A percentile compares a stretch with the other conserved stretches of the same genome.
Evolutionary conservation across 2,329 filamentous ascomycete species (phyloP).

Genomic region (Diaporthe sp.): DNA sequence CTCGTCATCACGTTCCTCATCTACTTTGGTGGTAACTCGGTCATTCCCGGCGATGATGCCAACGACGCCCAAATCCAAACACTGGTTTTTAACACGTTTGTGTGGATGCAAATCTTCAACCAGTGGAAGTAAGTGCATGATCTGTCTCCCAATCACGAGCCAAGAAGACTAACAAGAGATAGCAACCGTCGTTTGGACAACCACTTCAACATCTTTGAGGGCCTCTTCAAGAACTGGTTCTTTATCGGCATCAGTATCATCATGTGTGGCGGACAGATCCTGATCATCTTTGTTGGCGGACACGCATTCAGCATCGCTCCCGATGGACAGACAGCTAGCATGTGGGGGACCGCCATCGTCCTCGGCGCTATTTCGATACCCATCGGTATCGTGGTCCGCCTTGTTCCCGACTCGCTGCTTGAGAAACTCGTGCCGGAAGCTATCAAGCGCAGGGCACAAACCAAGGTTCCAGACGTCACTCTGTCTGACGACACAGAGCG

Average conservation of each 20-base stretch:
- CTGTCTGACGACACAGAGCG: slow-evolving; percentile 73
- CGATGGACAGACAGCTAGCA: slow-evolving; percentile 71
- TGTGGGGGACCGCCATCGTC: slow-evolving; percentile 90
- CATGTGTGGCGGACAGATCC: slow-evolving; percentile 89
- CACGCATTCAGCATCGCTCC: slow-evolving; percentile 78
- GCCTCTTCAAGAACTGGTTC: slow-evolving; percentile 85
- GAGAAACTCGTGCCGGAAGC: slow-evolving; percentile 63
- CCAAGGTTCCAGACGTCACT: slow-evolving; percentile 63
- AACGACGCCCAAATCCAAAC: slow-evolving; percentile 70
- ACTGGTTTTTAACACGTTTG: slow-evolving; percentile 96
- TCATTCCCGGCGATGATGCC: slow-evolving; percentile 52
- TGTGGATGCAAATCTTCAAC: slow-evolving; percentile 99
- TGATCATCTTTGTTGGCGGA: slow-evolving; percentile 91
- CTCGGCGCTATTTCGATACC: slow-evolving; percentile 88
- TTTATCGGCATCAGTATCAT: slow-evolving; percentile 87
- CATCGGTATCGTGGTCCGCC: slow-evolving; percentile 81
- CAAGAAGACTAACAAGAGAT: slow-evolving; percentile 27
- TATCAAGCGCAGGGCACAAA: slow-evolving; percentile 58
- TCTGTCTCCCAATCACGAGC: not conserved
- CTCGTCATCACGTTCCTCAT: slow-evolving; percentile 82
- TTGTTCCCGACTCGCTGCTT: slow-evolving; percentile 80
- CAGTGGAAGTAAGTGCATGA: slow-evolving; percentile 83
- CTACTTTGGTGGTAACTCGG: slow-evolving; percentile 64
- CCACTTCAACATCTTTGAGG: slow-evolving; percentile 94
- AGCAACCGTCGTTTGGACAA: slow-evolving; percentile 94